These are phyloP conservation scores for Capsella rubella DNA, from an alignment of 441 rosid species.

Conservation along the genomic window DNA sequence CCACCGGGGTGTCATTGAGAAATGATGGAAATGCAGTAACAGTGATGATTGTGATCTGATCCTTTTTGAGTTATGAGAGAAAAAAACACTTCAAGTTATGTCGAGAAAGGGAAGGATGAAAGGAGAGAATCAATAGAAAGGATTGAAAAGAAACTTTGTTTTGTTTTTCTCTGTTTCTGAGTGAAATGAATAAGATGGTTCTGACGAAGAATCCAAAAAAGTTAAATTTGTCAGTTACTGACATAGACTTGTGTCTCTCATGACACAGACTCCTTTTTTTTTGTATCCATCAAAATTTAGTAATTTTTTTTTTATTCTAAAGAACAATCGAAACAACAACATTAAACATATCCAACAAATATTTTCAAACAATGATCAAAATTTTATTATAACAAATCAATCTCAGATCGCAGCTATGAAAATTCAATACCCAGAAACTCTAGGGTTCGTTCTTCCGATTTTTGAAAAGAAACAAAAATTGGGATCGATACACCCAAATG, in stretches of 20 bases:
- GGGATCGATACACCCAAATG: slow-evolving; percentile 25
- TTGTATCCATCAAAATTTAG: slow-evolving; percentile 29
- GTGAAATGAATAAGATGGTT: slow-evolving; percentile 27
- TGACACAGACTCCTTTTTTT: slow-evolving; percentile 35
- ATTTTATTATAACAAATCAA: background rate
- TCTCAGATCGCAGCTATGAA: slow-evolving; percentile 23
- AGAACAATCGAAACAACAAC: background rate
- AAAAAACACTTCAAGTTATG: background rate
- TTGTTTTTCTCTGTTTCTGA: slow-evolving; percentile 16
- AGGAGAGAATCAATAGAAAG: slow-evolving; percentile 24
- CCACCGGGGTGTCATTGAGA: background rate
- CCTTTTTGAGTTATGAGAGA: background rate
- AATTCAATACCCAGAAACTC: slow-evolving; percentile 9
- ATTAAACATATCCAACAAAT: background rate
- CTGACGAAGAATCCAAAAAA: slow-evolving; percentile 41
- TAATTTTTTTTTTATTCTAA: background rate
- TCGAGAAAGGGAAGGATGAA: slow-evolving; percentile 35
- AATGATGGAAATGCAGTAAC: slow-evolving; percentile 32
- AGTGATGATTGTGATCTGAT: slow-evolving; percentile 14
- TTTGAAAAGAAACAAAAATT: slow-evolving; percentile 8
- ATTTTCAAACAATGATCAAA: too few relatives aligned
- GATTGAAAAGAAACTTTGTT: slow-evolving; percentile 12
- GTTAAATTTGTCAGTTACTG: slow-evolving; percentile 38
- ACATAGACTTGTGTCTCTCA: slow-evolving; percentile 55
- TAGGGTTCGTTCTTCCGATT: slow-evolving; percentile 31